Percentiles rank a stretch among this genome's conserved stretches.
These are phyloP conservation scores for Cystofilobasidium macerans DNA, from an alignment of 768 basidiomycete genomes.

Conservation along the genomic window DNA sequence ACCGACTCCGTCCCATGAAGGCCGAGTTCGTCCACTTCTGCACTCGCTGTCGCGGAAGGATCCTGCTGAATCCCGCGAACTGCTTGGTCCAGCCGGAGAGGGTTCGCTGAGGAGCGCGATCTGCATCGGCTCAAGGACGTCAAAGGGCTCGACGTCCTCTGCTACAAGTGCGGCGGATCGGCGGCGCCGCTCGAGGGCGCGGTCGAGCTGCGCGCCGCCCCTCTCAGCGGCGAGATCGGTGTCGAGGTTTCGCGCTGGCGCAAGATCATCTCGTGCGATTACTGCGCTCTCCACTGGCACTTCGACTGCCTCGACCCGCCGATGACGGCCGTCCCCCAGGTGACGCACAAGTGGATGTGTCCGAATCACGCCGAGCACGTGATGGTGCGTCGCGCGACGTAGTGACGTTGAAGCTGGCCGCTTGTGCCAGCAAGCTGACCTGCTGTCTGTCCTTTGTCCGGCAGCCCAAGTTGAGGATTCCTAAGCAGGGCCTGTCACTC, in stretches of 20 bases:
- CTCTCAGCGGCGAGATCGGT: neutral
- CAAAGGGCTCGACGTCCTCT: slow-evolving; percentile 70
- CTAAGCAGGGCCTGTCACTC: slow-evolving; percentile 10
- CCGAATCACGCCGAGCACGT: slow-evolving; percentile 88
- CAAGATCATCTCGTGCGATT: slow-evolving; percentile 82
- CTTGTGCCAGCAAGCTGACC: neutral
- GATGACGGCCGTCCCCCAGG: slow-evolving; percentile 67
- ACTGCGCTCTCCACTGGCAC: slow-evolving; percentile 90
- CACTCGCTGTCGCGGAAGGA: neutral
- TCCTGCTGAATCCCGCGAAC: neutral
- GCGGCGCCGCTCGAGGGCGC: slow-evolving; percentile 41
- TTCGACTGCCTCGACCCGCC: slow-evolving; percentile 93
- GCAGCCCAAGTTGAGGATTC: slow-evolving; percentile 13
- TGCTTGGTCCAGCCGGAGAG: slow-evolving; percentile 53
- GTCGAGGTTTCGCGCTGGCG: slow-evolving; percentile 33
- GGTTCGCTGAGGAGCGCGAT: slow-evolving; percentile 83
- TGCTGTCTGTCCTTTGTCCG: neutral
- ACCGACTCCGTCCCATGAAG: slow-evolving; percentile 62
- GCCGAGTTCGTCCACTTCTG: slow-evolving; percentile 55
- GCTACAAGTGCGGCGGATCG: slow-evolving; percentile 78
- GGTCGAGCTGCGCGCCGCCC: neutral
- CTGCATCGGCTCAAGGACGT: slow-evolving; percentile 73
- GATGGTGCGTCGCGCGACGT: slow-evolving; percentile 49
- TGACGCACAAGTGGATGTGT: slow-evolving; percentile 96
- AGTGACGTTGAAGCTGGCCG: too few species aligned